These are phyloP conservation scores for Glaciozyma martinii DNA, from an alignment of 768 basidiomycete genomes.

Conservation along the genomic window DNA sequence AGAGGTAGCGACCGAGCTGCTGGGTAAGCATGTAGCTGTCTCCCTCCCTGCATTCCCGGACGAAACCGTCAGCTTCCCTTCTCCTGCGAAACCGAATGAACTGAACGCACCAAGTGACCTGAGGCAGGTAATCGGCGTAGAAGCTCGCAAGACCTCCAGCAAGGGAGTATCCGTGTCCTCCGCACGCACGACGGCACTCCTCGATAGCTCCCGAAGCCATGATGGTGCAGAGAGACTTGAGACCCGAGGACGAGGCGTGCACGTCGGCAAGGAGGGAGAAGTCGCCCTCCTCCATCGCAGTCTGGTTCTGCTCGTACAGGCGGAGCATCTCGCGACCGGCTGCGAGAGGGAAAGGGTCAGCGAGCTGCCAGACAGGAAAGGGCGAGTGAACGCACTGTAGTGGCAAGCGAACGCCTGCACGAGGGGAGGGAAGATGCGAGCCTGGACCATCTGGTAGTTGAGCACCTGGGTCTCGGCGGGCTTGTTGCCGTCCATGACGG, in stretches of 20 bases:
- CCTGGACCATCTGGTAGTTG: slow-evolving; percentile 37
- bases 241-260: slow-evolving; percentile 34
- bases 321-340: slow-evolving; percentile 31
- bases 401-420: slow-evolving; percentile 28
- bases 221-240: slow-evolving; percentile 34
- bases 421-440: slow-evolving; percentile 29
- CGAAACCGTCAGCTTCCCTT: neutral
- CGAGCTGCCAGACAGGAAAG: too few species aligned
- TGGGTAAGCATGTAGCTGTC: slow-evolving; percentile 35
- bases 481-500: slow-evolving; percentile 27
- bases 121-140: slow-evolving; percentile 33
- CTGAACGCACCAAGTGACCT: slow-evolving; percentile 29
- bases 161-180: slow-evolving; percentile 36
- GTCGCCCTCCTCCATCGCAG: slow-evolving; percentile 30
- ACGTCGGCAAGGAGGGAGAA: slow-evolving; percentile 35
- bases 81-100: neutral
- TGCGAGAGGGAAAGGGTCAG: neutral
- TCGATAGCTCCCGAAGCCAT: slow-evolving; percentile 34
- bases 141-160: slow-evolving; percentile 33
- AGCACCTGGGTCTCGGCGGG: slow-evolving; percentile 33
- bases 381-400: slow-evolving; percentile 7
- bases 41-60: slow-evolving; percentile 15
- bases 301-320: slow-evolving; percentile 28
- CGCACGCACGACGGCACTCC: slow-evolving; percentile 36
- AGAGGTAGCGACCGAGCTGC: slow-evolving; percentile 32